Evolutionary conservation across 352 stramenopile genomes (phyloP).

Genomic region (Sclerospora graminicola): DNA sequence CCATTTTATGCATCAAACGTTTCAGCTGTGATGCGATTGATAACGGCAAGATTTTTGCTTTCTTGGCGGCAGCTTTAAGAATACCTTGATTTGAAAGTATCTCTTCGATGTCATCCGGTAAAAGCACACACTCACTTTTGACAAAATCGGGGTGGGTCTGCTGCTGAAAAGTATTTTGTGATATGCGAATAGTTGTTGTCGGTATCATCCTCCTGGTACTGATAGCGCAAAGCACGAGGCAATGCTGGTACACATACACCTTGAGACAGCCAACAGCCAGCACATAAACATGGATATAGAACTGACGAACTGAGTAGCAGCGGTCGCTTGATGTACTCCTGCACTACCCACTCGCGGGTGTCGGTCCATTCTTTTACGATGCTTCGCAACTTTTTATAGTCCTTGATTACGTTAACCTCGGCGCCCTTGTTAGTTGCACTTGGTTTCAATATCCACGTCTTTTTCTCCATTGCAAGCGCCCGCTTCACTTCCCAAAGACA

Average conservation of each 20-base stretch:
- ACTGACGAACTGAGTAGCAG: constrained; percentile 53
- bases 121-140: too few relatives aligned
- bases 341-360: constrained; percentile 57
- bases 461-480: constrained; percentile 25
- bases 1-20: constrained; percentile 61
- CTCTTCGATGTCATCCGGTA: constrained; percentile 42
- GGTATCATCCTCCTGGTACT: too few relatives aligned
- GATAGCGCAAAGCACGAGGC: constrained; percentile 42
- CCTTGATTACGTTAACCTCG: too few relatives aligned
- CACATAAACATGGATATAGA: constrained; percentile 59
- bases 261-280: constrained; percentile 42
- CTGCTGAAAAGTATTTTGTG: constrained; percentile 72
- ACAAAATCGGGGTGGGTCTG: constrained; percentile 55
- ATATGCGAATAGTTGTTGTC: constrained; percentile 65
- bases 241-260: constrained; percentile 64
- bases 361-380: constrained; percentile 56
- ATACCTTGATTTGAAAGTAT: constrained; percentile 36
- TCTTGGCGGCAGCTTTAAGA: constrained; percentile 23
- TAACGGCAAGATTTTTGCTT: constrained; percentile 50
- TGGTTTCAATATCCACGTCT: too few relatives aligned
- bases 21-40: too few relatives aligned
- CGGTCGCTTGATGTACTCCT: constrained; percentile 45
- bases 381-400: too few relatives aligned
- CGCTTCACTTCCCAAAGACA: constrained; percentile 47
- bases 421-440: too few relatives aligned